These are phyloP conservation scores for Daldinia grandis DNA, from an alignment of 495 filamentous ascomycete genomes.

Conservation along the genomic window DNA sequence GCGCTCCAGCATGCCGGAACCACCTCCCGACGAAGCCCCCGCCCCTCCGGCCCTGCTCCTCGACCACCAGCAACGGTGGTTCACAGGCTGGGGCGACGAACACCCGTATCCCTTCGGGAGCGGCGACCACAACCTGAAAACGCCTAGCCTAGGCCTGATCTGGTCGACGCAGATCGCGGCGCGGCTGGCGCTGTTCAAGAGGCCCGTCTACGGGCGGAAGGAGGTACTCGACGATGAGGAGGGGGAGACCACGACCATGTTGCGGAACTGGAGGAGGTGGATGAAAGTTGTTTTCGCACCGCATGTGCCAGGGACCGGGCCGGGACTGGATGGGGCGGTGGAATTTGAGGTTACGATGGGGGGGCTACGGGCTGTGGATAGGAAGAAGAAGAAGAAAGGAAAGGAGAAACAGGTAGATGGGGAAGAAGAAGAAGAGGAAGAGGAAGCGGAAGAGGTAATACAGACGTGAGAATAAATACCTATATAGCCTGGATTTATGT, in stretches of 20 bases:
- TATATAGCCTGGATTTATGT: background rate
- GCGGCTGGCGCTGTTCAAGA: slow-evolving; percentile 80
- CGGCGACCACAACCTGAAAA: slow-evolving; percentile 67
- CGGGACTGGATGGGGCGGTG: slow-evolving; percentile 54
- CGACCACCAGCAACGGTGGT: slow-evolving; percentile 90
- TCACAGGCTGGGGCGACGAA: slow-evolving; percentile 88
- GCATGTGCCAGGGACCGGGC: slow-evolving; percentile 64
- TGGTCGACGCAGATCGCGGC: slow-evolving; percentile 90
- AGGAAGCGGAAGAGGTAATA: background rate
- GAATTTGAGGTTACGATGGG: slow-evolving; percentile 66
- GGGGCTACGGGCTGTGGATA: slow-evolving; percentile 57
- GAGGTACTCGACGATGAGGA: slow-evolving; percentile 26
- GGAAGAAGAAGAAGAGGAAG: background rate
- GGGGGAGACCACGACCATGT: slow-evolving; percentile 27
- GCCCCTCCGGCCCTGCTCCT: slow-evolving; percentile 68
- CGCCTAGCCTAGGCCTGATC: slow-evolving; percentile 83
- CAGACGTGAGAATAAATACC: background rate
- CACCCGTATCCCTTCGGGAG: slow-evolving; percentile 12
- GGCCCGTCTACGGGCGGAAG: slow-evolving; percentile 53
- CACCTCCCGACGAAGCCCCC: slow-evolving; percentile 23
- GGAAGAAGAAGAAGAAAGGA: slow-evolving; percentile 26
- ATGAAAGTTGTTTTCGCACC: slow-evolving; percentile 85
- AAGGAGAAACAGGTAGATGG: background rate
- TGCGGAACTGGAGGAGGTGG: slow-evolving; percentile 63
- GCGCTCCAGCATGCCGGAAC: slow-evolving; percentile 44